Conservation (phyloP, 2,329 filamentous ascomycete genomes). For the Pyrenophora seminiperda region DNA sequence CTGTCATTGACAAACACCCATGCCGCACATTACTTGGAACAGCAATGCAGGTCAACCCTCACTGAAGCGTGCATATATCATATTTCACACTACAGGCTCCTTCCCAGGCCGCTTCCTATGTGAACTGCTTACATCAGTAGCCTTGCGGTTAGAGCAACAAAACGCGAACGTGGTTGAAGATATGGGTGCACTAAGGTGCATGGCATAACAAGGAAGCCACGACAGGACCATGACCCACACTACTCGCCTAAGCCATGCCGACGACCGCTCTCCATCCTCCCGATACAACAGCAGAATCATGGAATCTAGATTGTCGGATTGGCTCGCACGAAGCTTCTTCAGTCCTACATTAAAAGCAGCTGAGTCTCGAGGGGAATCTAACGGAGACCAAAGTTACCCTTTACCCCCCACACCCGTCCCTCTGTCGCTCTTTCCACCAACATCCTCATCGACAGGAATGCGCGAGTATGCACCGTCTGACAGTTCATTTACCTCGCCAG, state of each 20-base stretch:
- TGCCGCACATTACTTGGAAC: not conserved
- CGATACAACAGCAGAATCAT: not conserved
- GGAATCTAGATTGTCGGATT: slow-evolving; percentile 3
- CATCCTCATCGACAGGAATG: slow-evolving; percentile 1
- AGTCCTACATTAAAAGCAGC: not conserved
- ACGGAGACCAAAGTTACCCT: not conserved
- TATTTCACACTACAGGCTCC: not conserved
- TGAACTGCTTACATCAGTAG: not conserved
- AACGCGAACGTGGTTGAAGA: not conserved
- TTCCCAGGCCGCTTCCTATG: not conserved
- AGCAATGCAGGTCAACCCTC: slow-evolving; percentile 2
- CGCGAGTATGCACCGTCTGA: slow-evolving; percentile 9
- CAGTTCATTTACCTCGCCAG: not conserved
- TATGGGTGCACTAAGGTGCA: not conserved
- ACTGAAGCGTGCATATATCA: slow-evolving; percentile 4
- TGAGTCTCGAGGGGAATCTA: not conserved
- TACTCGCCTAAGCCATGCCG: not conserved
- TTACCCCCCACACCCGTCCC: not conserved
- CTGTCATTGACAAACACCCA: slow-evolving; percentile 5
- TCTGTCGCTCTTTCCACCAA: slow-evolving; percentile 10
- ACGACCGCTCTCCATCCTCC: not conserved
- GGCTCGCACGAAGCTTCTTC: slow-evolving; percentile 6
- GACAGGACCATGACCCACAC: not conserved
- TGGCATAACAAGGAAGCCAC: not conserved
- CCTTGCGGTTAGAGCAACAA: not conserved